A percentile compares a stretch with the other conserved stretches of the same genome.
Conservation (phyloP, 352 stramenopile genomes). For the Globisporangium polare region DNA sequence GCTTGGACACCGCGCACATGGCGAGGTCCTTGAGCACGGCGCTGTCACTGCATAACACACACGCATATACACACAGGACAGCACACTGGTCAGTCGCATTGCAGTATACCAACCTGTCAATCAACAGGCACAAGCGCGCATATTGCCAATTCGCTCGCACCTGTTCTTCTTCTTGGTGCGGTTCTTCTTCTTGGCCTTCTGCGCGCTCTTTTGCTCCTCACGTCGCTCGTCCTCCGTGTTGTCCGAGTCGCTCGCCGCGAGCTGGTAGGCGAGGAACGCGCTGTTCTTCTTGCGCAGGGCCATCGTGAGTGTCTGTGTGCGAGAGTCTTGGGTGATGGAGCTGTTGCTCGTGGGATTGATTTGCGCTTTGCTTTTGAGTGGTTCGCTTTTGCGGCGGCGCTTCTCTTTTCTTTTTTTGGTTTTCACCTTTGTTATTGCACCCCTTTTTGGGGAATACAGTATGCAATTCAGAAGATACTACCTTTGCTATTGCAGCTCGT, state of each 20-base stretch:
- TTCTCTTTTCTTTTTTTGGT: neutral
- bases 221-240: slow-evolving; percentile 49
- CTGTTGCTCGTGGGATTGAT: neutral
- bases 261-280: slow-evolving; percentile 63
- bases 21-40: slow-evolving; percentile 67
- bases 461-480: neutral
- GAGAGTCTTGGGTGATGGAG: no score
- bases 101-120: neutral
- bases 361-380: neutral
- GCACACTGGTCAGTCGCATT: neutral
- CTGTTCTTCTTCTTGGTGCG: slow-evolving; percentile 76
- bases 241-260: slow-evolving; percentile 43
- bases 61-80: neutral
- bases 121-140: neutral
- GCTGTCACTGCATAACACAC: slow-evolving; percentile 39
- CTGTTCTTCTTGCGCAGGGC: slow-evolving; percentile 47
- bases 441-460: neutral
- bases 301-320: slow-evolving; percentile 2
- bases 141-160: slow-evolving; percentile 14
- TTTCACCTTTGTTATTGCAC: neutral
- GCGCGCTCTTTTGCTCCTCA: slow-evolving; percentile 50
- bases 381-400: neutral
- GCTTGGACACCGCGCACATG: slow-evolving; percentile 55
- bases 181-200: slow-evolving; percentile 73
- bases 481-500: no score